Percentiles rank a stretch among this genome's conserved stretches.
Evolutionary conservation across 371 early-diverging fungal genomes (phyloP).

Genomic region (Antonospora locustae): DNA sequence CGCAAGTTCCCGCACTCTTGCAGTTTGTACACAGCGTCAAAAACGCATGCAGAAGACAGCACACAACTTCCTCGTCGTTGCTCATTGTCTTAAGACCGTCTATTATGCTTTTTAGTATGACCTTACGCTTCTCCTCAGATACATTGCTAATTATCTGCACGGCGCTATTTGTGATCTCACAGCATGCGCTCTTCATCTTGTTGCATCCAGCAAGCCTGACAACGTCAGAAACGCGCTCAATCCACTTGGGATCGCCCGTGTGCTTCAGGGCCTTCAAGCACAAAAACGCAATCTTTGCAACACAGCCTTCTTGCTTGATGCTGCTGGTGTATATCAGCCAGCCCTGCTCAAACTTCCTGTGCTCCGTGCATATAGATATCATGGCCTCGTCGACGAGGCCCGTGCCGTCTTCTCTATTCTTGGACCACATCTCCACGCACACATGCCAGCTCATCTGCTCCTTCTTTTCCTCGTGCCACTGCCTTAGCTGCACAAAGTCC

Average conservation of each 20-base stretch:
- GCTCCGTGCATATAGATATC: slow-evolving; percentile 40
- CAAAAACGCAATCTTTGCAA: slow-evolving; percentile 7
- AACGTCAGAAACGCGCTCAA: slow-evolving; percentile 6
- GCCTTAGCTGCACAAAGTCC: neutral
- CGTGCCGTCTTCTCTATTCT: slow-evolving; percentile 17
- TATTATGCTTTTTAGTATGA: slow-evolving; percentile 3
- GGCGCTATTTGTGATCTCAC: slow-evolving; percentile 7
- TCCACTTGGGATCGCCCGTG: slow-evolving; percentile 6
- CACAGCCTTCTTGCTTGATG: neutral
- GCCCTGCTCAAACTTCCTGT: slow-evolving; percentile 44
- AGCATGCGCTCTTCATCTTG: neutral
- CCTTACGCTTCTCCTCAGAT: neutral
- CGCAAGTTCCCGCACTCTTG: slow-evolving; percentile 9
- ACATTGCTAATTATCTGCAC: slow-evolving; percentile 2
- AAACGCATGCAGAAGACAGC: slow-evolving; percentile 4
- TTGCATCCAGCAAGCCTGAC: neutral
- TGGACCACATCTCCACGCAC: slow-evolving; percentile 36
- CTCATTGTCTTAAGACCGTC: neutral
- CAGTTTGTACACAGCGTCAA: slow-evolving; percentile 13
- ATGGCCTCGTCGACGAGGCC: slow-evolving; percentile 40
- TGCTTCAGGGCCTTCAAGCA: slow-evolving; percentile 10
- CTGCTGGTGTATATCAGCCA: slow-evolving; percentile 37
- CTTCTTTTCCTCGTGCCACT: slow-evolving; percentile 21
- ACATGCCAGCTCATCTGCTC: slow-evolving; percentile 24
- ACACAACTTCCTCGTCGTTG: slow-evolving; percentile 14